Conservation (phyloP, 495 filamentous ascomycete species). For the Hyaloscypha bicolor region DNA sequence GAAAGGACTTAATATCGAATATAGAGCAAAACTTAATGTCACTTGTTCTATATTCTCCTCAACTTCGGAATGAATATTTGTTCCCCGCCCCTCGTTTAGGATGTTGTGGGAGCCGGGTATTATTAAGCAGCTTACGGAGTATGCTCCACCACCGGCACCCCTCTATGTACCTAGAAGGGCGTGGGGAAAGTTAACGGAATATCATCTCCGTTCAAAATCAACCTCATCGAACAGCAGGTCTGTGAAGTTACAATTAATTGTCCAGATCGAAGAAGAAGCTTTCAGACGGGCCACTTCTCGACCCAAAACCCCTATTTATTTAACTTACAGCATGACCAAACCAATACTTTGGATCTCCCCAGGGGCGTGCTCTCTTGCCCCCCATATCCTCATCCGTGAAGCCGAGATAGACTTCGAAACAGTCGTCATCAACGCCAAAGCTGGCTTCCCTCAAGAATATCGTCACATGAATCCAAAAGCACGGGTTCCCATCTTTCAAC, state of each 20-base stretch:
- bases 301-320: not conserved
- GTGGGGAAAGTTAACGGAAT: no score
- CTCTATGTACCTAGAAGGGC: no score
- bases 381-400: slow-evolving; percentile 41
- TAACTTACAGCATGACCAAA: not conserved
- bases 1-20: no score
- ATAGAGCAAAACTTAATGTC: no score
- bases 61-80: no score
- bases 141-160: no score
- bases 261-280: not conserved
- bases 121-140: no score
- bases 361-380: slow-evolving; percentile 39
- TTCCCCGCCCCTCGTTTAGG: no score
- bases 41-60: no score
- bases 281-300: not conserved
- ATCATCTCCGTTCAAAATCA: no score
- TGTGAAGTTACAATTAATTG: not conserved
- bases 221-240: not conserved
- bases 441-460: slow-evolving; percentile 30
- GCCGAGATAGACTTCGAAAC: slow-evolving; percentile 28
- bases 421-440: slow-evolving; percentile 22
- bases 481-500: slow-evolving; percentile 36
- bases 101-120: no score
- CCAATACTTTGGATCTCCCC: slow-evolving; percentile 11
- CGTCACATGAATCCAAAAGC: slow-evolving; percentile 38